Evolutionary conservation across 2,329 filamentous ascomycete species (phyloP), one percentile per base, ranked within the genome.

Genomic region (Talaromyces sp.): DNA sequence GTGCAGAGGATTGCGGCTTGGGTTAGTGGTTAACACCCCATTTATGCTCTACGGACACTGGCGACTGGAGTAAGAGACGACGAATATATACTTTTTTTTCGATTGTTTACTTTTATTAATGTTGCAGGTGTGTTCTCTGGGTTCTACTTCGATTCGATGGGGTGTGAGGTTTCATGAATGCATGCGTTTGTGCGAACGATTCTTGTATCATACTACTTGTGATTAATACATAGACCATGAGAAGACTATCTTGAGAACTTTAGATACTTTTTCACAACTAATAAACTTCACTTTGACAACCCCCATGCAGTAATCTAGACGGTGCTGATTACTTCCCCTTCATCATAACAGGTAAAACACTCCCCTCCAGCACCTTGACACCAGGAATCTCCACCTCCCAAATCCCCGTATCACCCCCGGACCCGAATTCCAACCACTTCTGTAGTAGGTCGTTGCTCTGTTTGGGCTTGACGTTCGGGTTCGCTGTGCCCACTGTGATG

Each of bases 391-490:
- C 79, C 19, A 81, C 71, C 71, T 89, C 86, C 47, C 77, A 78
- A 63, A 88, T 86, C 0, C 84, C 85, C 4, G 76, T 83, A n/a
- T 78, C 74, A 7, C 76, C 79, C 2, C 76, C 76, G 73, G 84
- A 73, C 0, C 87, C 87, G 59, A 79, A 76, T 68, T 89, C 83
- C 67, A 95, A 74, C 94, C 94, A 98, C 66, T 83, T 82, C 68
- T 83, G 83, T 65, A 99, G 77, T 73, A 99, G 71, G 66, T 92
- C 89, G 74, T 99, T 99, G 80, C 93, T 96, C 82, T 99, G 94
- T 78, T 91, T 93, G 0, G 95, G 94, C 81, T 97, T 98, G 72
- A 98, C 87, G 8, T 83, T 77, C 56, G 83, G 78, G 69, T 88
- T 85, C 10, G 88, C 86, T 0, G 95, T 99, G 22, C 95, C 95